These are phyloP conservation scores for Teunomyces funiuensis DNA, from an alignment of 805 yeast genomes.

Conservation along the genomic window DNA sequence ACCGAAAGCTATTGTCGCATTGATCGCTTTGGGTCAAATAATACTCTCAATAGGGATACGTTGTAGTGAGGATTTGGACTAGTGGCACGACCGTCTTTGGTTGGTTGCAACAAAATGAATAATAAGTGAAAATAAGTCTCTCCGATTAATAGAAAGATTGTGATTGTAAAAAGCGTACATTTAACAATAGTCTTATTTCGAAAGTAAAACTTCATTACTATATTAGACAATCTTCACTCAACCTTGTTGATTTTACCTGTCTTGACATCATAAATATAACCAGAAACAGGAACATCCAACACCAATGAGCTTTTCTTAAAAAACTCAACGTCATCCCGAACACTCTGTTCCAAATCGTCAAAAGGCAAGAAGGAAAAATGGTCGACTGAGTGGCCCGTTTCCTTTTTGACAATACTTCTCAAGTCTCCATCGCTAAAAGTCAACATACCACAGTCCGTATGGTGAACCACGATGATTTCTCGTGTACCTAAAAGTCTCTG, in stretches of 20 bases:
- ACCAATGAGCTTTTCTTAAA: constrained; percentile 30
- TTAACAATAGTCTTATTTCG: too few species aligned
- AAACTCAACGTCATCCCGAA: constrained; percentile 34
- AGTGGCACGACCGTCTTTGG: too few species aligned
- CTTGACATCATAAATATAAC: constrained; percentile 40
- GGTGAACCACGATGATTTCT: constrained; percentile 40
- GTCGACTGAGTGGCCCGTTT: constrained; percentile 30
- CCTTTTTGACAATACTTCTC: constrained; percentile 26
- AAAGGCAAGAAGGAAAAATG: constrained; percentile 36
- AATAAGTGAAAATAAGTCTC: too few species aligned
- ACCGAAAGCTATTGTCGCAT: too few species aligned
- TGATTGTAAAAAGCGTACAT: too few species aligned
- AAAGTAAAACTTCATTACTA: too few species aligned
- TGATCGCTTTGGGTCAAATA: too few species aligned
- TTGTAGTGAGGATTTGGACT: too few species aligned
- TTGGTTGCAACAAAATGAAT: too few species aligned
- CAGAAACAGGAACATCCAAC: constrained; percentile 37
- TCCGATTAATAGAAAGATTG: too few species aligned
- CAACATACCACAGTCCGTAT: constrained; percentile 47
- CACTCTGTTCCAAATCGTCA: constrained; percentile 32
- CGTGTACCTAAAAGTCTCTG: constrained; percentile 40
- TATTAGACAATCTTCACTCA: too few species aligned
- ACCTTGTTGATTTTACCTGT: constrained; percentile 33
- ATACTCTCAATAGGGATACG: too few species aligned
- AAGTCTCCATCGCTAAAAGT: constrained; percentile 35